These are phyloP conservation scores for Aspergillus eucalypticola DNA, from an alignment of 2,329 filamentous ascomycete species.

Conservation along the genomic window DNA sequence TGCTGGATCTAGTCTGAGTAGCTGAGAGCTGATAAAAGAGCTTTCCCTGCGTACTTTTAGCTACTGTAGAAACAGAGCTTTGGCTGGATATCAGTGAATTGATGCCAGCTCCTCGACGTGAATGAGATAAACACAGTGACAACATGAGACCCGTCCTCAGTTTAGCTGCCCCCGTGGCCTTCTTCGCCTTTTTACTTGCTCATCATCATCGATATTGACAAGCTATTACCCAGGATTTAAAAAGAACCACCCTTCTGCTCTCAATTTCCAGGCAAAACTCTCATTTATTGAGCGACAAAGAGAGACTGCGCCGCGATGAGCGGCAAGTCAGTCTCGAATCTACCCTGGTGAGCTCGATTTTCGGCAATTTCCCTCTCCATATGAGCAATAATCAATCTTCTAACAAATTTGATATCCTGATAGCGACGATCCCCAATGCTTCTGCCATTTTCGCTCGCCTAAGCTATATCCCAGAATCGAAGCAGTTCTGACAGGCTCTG, in stretches of 20 bases:
- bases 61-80: no score
- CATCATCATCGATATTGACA: neutral
- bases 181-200: neutral
- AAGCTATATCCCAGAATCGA: slow-evolving; percentile 18
- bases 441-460: slow-evolving; percentile 22
- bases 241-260: neutral
- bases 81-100: neutral
- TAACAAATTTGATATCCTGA: neutral
- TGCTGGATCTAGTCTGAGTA: no score
- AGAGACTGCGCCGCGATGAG: neutral
- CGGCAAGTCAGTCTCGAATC: slow-evolving; percentile 3
- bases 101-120: neutral
- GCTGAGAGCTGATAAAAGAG: no score
- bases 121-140: neutral
- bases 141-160: neutral
- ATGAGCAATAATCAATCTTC: neutral
- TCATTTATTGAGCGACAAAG: neutral
- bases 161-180: neutral
- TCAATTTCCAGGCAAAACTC: neutral
- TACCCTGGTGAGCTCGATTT: slow-evolving; percentile 12
- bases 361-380: neutral
- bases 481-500: slow-evolving; percentile 17
- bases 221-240: neutral
- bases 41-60: no score
- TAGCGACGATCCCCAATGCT: slow-evolving; percentile 25